These are phyloP conservation scores for Wickerhamomyces alni DNA, from an alignment of 805 yeast genomes.

Conservation along the genomic window DNA sequence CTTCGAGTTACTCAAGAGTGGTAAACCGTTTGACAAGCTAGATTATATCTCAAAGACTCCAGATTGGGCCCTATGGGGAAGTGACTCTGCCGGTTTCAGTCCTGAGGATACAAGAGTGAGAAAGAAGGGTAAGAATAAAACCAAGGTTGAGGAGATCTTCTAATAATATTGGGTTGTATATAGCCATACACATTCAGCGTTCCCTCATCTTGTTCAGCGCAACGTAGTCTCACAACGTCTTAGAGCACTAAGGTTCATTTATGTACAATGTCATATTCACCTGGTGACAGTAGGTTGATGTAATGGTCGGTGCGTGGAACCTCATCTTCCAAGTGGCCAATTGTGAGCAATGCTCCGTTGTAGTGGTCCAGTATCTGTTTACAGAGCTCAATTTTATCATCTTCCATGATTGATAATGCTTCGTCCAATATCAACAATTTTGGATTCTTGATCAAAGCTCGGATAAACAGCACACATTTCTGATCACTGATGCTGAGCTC, in stretches of 20 bases:
- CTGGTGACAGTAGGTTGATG: constrained; percentile 28
- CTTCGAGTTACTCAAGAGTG: constrained; percentile 61
- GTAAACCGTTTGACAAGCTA: constrained; percentile 64
- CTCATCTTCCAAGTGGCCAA: constrained; percentile 79
- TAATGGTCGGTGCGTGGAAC: constrained; percentile 62
- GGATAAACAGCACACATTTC: constrained; percentile 65
- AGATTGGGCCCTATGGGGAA: constrained; percentile 87
- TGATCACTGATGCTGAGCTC: constrained; percentile 67
- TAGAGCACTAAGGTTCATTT: too few species aligned
- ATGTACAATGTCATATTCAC: constrained; percentile 27
- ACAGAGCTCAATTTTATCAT: constrained; percentile 48
- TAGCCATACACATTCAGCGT: too few species aligned
- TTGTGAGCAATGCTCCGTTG: constrained; percentile 68
- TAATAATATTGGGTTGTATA: too few species aligned
- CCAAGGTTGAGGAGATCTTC: constrained; percentile 2
- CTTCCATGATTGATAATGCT: constrained; percentile 88
- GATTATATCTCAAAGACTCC: constrained; percentile 83
- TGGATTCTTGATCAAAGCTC: constrained; percentile 78
- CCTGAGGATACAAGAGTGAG: constrained; percentile 65
- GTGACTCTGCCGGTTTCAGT: constrained; percentile 79
- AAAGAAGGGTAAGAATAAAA: constrained; percentile 16
- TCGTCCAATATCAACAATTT: constrained; percentile 79
- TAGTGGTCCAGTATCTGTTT: constrained; percentile 44
- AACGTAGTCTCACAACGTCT: too few species aligned
- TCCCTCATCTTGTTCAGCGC: too few species aligned